Evolutionary conservation across 306 rosid genomes (phyloP).

Genomic region (Cucurbita argyrosperma): DNA sequence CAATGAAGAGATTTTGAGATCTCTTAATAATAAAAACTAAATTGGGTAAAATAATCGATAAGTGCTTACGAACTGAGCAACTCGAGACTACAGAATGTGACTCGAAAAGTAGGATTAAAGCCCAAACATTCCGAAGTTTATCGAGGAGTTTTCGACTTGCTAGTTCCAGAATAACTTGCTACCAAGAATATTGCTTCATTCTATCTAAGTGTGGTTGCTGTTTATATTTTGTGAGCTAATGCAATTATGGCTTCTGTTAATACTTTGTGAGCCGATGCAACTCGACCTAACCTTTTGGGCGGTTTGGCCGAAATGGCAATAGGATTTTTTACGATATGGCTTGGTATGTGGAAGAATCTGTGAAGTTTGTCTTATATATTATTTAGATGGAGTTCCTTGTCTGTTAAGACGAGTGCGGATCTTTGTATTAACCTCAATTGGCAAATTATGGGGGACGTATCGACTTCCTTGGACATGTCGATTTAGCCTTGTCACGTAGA

Average conservation of each 20-base stretch:
- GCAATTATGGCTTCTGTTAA: too few species aligned
- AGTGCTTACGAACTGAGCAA: not conserved
- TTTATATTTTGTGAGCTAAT: too few species aligned
- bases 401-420: not conserved
- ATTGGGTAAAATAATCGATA: not conserved
- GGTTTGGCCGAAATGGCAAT: not conserved
- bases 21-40: too few species aligned
- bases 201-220: not conserved
- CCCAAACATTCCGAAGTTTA: not conserved
- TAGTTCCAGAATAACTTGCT: not conserved
- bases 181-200: not conserved
- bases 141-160: not conserved
- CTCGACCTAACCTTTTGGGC: not conserved
- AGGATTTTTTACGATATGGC: not conserved
- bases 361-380: not conserved
- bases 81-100: not conserved
- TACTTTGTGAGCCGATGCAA: too few species aligned
- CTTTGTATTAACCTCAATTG: not conserved
- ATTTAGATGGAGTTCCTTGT: not conserved
- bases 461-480: not conserved
- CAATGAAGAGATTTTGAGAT: not conserved
- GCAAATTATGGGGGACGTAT: not conserved
- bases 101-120: not conserved
- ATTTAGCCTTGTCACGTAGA: not conserved
- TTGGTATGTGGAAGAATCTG: not conserved